phyloP scores from a whole-genome alignment of 257 asterid genomes.

The Ocimum tenuiflorum region DNA sequence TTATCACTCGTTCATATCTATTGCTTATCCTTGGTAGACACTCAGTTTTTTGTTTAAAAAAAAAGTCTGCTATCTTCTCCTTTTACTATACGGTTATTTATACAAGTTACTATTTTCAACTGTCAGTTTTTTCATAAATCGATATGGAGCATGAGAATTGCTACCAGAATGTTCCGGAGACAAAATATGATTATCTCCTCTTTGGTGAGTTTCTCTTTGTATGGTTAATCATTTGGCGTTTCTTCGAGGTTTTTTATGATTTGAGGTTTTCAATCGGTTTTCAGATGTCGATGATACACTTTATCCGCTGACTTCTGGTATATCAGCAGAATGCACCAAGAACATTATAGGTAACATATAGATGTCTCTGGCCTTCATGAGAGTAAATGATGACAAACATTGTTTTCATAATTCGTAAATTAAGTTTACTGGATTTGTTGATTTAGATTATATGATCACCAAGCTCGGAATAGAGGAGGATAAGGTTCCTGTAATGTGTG shows the following conservation, averaged over 20 bases:
- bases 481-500: conserved; percentile 58
- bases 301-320: conserved; percentile 76
- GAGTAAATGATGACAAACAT: background rate
- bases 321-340: conserved; percentile 60
- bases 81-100: background rate
- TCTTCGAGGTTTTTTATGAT: background rate
- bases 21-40: background rate
- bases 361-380: background rate
- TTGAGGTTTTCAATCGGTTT: conserved; percentile 7
- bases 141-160: conserved; percentile 47
- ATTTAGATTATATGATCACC: conserved; percentile 61
- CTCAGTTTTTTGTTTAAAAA: background rate
- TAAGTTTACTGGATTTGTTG: conserved; percentile 5
- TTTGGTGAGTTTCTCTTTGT: conserved; percentile 51
- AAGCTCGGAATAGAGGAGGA: conserved; percentile 61
- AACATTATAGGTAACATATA: conserved; percentile 53
- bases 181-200: conserved; percentile 66
- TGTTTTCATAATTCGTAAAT: background rate
- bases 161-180: conserved; percentile 34
- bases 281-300: conserved; percentile 93
- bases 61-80: background rate
- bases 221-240: background rate
- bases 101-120: background rate
- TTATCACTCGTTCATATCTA: background rate
- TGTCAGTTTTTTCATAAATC: conserved; percentile 21